Base-by-base conservation (phyloP, 371 early-diverging fungal species). In the Actinomortierella wolfii region DNA sequence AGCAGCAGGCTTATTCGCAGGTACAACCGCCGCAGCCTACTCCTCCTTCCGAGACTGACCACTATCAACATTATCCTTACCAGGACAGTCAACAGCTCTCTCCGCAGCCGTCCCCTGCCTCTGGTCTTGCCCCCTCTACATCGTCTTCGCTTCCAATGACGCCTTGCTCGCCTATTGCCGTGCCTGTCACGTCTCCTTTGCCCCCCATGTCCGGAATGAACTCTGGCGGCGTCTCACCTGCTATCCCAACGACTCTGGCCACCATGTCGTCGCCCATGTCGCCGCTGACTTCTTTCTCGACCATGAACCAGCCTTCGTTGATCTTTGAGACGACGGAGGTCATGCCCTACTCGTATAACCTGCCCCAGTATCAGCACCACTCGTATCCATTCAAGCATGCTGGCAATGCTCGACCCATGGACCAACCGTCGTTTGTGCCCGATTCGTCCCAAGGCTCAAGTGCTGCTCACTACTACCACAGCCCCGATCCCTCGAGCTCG, bases 351-450 rank as follows among this genome's bases (percentile, higher is more conserved):
- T 57, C 73, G 0, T 73, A 73, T 51, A 66, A 56, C 51, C 57
- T 66, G 25, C 48, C 61, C 43, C 65, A 64, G 59, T 73, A 73
- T 46, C 57, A 58, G 42, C 44, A 42, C 26, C 68, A 62, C 42
- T 41, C 58, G 48, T 68, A 68, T 51, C 63, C 68, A 5, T 68
- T 68, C 62, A 68, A 68, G 68, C 68, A 68, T 68, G 68, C 68
- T 62, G 68, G 68, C n/a, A 68, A 62, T 68, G 68, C 68, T 21
- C 61, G 62, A 58, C 57, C 68, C 43, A 59, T 68, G 68, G 68
- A 68, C 25, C 68, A 57, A 40, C 57, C 68, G 5, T 55, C 51
- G 24, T 68, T 68, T 58, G 50, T 42, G 9, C 54, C 57, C 39
- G 62, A 68, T 15, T 40, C 68, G 17, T 51, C 54, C n/a, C 63